Evolutionary conservation across 2,329 filamentous ascomycete species (phyloP).

Genomic region (Venturia nashicola): DNA sequence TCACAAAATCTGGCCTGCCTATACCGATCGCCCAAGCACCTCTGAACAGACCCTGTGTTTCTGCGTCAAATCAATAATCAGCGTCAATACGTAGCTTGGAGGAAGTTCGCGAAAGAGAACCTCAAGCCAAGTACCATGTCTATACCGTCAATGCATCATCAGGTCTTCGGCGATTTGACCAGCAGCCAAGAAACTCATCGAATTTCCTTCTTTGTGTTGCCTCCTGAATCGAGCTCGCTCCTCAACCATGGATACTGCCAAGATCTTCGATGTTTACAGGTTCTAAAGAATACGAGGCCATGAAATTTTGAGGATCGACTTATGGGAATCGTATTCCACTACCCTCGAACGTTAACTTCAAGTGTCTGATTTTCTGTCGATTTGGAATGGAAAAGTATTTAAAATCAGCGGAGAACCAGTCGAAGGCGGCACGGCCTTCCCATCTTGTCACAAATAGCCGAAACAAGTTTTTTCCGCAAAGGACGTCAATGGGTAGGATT

Average conservation of each 20-base stretch:
- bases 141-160: neutral
- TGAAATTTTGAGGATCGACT: neutral
- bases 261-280: neutral
- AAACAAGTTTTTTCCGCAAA: neutral
- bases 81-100: neutral
- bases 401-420: neutral
- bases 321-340: neutral
- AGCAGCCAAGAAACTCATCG: neutral
- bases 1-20: neutral
- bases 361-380: neutral
- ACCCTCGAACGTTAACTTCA: neutral
- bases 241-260: neutral
- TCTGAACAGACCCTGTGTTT: neutral
- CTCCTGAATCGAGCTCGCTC: neutral
- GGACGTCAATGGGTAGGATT: neutral
- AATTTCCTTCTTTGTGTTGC: neutral
- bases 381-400: neutral
- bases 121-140: neutral
- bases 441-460: neutral
- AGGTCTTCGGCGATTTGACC: neutral
- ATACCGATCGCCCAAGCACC: neutral
- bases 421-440: neutral
- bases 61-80: neutral
- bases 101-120: neutral
- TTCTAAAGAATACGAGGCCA: neutral